Conservation (phyloP, 306 rosid species). For the Sechiopsis laciniata region DNA sequence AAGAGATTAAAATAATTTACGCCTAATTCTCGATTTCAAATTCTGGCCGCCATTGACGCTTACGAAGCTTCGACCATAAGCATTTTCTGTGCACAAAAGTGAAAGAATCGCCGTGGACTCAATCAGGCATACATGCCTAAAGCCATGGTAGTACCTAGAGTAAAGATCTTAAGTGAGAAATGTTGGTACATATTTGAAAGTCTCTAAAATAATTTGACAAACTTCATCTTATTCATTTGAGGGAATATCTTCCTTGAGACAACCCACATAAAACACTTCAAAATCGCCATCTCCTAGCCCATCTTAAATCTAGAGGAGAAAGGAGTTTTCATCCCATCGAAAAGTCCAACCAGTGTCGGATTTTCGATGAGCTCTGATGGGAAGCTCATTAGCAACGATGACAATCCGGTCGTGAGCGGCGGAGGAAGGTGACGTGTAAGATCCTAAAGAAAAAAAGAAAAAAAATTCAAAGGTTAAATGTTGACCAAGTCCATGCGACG, state of each 20-base stretch:
- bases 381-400: slow-evolving; percentile 78
- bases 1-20: no score
- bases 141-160: slow-evolving; percentile 65
- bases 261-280: slow-evolving; percentile 75
- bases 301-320: slow-evolving; percentile 69
- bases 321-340: slow-evolving; percentile 69
- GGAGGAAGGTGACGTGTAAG: no score
- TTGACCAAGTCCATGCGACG: no score
- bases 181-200: slow-evolving; percentile 62
- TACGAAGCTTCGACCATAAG: no score
- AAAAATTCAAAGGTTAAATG: no score
- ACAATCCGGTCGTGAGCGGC: slow-evolving; percentile 53
- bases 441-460: no score
- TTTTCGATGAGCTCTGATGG: slow-evolving; percentile 55
- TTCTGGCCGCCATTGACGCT: no score
- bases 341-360: slow-evolving; percentile 48
- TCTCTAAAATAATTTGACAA: slow-evolving; percentile 55
- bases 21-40: no score
- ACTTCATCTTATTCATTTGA: slow-evolving; percentile 79
- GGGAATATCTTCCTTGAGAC: slow-evolving; percentile 61
- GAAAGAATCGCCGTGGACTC: no score
- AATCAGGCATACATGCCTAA: no score
- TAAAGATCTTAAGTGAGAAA: slow-evolving; percentile 61
- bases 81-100: no score
- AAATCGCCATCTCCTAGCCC: slow-evolving; percentile 69